These are phyloP conservation scores for Candida pseudocylindracea DNA, from an alignment of 1,139 yeast species.

Conservation along the genomic window DNA sequence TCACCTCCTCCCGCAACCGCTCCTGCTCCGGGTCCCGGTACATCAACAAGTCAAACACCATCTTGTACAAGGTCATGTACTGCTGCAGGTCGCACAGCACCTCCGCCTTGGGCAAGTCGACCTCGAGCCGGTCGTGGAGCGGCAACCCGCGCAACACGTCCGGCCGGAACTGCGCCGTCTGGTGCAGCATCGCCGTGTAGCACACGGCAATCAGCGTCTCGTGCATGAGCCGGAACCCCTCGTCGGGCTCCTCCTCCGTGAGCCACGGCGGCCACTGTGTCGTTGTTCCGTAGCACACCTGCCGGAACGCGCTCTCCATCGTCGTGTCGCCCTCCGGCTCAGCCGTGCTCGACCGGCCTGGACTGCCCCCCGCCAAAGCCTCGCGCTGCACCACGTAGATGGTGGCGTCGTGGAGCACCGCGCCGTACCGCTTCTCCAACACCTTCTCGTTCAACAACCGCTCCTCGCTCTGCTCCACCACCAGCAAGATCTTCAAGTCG, in stretches of 20 bases:
- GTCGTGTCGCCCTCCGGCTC: not conserved
- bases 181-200: conserved; percentile 15
- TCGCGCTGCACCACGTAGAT: conserved; percentile 16
- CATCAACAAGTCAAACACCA: conserved; percentile 13
- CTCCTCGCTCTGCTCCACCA: conserved; percentile 9
- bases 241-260: conserved; percentile 18
- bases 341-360: no score
- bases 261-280: conserved; percentile 22
- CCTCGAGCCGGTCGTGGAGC: conserved; percentile 6
- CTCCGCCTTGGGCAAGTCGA: conserved; percentile 19
- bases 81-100: conserved; percentile 20
- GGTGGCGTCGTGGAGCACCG: conserved; percentile 15
- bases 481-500: conserved; percentile 16
- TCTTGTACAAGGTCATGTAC: conserved; percentile 16
- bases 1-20: conserved; percentile 12
- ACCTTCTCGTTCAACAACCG: conserved; percentile 8
- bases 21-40: conserved; percentile 21
- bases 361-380: conserved; percentile 3
- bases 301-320: conserved; percentile 6
- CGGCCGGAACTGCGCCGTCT: conserved; percentile 12
- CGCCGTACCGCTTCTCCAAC: conserved; percentile 16
- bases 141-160: conserved; percentile 4
- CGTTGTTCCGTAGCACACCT: conserved; percentile 13
- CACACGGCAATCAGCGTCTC: conserved; percentile 15
- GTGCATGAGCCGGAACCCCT: conserved; percentile 13